Evolutionary conservation across 108 stramenopile genomes (phyloP).

Genomic region (Nitzschia sp.): DNA sequence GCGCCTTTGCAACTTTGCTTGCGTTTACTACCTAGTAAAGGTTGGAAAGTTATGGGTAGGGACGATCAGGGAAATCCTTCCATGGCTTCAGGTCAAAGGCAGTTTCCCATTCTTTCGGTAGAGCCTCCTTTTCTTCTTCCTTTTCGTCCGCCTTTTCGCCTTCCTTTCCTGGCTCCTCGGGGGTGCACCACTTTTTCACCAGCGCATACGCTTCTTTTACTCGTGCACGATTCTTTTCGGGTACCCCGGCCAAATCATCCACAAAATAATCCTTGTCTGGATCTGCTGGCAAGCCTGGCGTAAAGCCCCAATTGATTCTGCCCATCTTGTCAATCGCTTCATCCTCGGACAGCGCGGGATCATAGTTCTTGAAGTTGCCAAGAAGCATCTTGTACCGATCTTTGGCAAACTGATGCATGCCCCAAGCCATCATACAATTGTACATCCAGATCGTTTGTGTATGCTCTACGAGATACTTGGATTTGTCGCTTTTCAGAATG

Average conservation of each 20-base stretch:
- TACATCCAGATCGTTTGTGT: conserved; percentile 79
- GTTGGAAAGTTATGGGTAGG: neutral
- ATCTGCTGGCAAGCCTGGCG: conserved; percentile 61
- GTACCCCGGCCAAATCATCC: conserved; percentile 55
- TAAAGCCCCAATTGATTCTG: conserved; percentile 43
- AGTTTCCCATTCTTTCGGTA: conserved; percentile 68
- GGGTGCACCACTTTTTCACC: conserved; percentile 60
- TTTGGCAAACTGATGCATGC: conserved; percentile 79
- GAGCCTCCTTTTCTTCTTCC: conserved; percentile 11
- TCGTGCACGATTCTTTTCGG: conserved; percentile 52
- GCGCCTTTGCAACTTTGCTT: too few relatives aligned
- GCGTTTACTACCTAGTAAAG: neutral
- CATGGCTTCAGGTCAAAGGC: conserved; percentile 83
- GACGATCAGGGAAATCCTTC: conserved; percentile 73
- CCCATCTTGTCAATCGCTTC: conserved; percentile 65
- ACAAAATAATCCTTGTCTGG: conserved; percentile 56
- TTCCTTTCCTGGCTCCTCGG: neutral
- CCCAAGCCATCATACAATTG: conserved; percentile 73
- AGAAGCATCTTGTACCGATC: conserved; percentile 64
- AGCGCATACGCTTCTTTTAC: conserved; percentile 67
- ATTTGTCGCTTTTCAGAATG: conserved; percentile 62
- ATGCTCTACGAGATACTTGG: conserved; percentile 56
- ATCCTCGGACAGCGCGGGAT: conserved; percentile 42
- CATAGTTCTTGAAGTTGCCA: conserved; percentile 60
- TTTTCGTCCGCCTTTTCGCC: conserved; percentile 27